phyloP scores from a whole-genome alignment of 176 grass and related monocot species.

The Thalia dealbata region DNA sequence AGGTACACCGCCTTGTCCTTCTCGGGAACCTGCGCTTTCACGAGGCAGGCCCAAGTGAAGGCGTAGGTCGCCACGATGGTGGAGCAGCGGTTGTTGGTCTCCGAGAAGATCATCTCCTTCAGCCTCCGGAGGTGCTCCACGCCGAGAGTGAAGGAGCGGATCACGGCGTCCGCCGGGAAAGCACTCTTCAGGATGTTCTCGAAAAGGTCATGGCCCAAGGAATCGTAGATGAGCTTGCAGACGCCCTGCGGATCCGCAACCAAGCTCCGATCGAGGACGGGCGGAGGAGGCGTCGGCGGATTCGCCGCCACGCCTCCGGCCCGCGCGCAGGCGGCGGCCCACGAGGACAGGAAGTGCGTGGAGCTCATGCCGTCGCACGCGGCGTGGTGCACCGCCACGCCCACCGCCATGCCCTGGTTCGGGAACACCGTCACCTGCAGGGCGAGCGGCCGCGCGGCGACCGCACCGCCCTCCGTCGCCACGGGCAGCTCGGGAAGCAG shows the following conservation, averaged over 20 bases:
- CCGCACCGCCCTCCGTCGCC: too few relatives aligned
- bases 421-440: neutral
- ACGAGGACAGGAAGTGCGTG: neutral
- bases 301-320: too few relatives aligned
- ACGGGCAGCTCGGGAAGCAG: neutral
- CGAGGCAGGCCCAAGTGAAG: conserved; percentile 25
- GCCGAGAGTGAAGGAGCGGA: conserved; percentile 7
- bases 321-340: neutral
- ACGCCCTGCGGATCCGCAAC: conserved; percentile 11
- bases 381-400: neutral
- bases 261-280: conserved; percentile 1
- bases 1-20: neutral
- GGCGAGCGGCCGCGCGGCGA: neutral
- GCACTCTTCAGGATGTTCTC: neutral
- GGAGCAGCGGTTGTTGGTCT: neutral
- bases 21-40: neutral
- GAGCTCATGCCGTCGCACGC: neutral
- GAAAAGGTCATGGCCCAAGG: too few relatives aligned
- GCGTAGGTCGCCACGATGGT: conserved; percentile 25
- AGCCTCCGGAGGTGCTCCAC: conserved; percentile 15
- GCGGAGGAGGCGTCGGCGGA: too few relatives aligned
- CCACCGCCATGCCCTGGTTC: neutral
- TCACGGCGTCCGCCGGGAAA: neutral
- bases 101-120: neutral
- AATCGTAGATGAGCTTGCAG: neutral